These are phyloP conservation scores for Citropsis articulata DNA, from an alignment of 345 rosid species.

Conservation along the genomic window DNA sequence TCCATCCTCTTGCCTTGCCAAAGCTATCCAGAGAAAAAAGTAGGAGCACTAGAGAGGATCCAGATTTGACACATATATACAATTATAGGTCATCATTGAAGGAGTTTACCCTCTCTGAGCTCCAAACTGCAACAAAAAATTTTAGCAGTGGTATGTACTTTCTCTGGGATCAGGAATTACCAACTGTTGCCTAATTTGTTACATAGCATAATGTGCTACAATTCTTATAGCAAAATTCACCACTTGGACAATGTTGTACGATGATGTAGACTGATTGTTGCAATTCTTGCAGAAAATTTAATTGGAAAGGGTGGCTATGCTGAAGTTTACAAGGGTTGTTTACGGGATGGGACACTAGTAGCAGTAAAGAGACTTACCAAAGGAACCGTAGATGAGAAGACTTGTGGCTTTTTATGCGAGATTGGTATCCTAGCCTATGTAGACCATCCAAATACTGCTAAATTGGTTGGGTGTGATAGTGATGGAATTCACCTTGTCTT, in stretches of 20 bases:
- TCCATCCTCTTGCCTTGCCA: conserved; percentile 41
- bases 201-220: neutral
- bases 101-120: conserved; percentile 56
- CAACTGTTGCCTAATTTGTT: neutral
- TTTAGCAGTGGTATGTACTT: conserved; percentile 53
- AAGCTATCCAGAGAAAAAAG: conserved; percentile 36
- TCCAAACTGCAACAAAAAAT: conserved; percentile 64
- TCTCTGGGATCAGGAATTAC: neutral
- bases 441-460: conserved; percentile 85
- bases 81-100: conserved; percentile 56
- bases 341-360: conserved; percentile 60
- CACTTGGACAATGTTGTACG: neutral
- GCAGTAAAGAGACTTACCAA: conserved; percentile 71
- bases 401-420: conserved; percentile 66
- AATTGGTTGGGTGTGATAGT: conserved; percentile 75
- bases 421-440: conserved; percentile 85
- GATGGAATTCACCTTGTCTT: conserved; percentile 86
- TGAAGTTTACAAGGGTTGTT: conserved; percentile 72
- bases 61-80: conserved; percentile 49
- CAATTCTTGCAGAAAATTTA: conserved; percentile 53
- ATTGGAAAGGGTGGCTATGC: conserved; percentile 92
- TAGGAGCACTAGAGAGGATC: conserved; percentile 37
- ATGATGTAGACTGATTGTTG: neutral
- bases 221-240: neutral
- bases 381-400: conserved; percentile 73